phyloP scores from a whole-genome alignment of 2,329 filamentous ascomycete genomes.

The Aspergillus udagawae region DNA sequence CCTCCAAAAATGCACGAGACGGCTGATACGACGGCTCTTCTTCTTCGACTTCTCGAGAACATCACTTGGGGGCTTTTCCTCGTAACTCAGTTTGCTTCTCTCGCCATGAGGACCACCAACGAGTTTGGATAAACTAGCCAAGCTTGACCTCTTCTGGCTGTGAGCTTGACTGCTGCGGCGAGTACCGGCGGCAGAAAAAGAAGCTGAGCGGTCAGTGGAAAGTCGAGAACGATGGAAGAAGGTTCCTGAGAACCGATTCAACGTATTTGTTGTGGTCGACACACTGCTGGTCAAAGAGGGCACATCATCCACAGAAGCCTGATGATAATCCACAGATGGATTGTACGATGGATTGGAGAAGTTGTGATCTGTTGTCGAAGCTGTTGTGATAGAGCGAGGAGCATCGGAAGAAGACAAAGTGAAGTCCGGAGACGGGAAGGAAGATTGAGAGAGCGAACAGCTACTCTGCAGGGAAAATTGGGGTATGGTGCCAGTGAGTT shows the following conservation, averaged over 20 bases:
- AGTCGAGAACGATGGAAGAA: slow-evolving; percentile 39
- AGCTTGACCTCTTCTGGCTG: slow-evolving; percentile 43
- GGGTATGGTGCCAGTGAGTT: slow-evolving; percentile 37
- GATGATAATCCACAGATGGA: slow-evolving; percentile 35
- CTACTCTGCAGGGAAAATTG: slow-evolving; percentile 38
- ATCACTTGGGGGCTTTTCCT: slow-evolving; percentile 41
- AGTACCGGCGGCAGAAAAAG: slow-evolving; percentile 39
- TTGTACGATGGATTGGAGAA: slow-evolving; percentile 36
- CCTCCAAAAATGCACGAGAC: slow-evolving; percentile 49
- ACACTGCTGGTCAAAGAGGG: slow-evolving; percentile 48
- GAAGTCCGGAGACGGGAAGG: slow-evolving; percentile 44
- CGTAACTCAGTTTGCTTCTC: slow-evolving; percentile 42
- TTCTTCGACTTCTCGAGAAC: slow-evolving; percentile 39
- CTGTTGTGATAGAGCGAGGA: slow-evolving; percentile 39
- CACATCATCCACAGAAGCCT: slow-evolving; percentile 46
- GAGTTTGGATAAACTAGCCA: slow-evolving; percentile 47
- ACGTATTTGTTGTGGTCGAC: slow-evolving; percentile 43
- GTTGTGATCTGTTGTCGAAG: slow-evolving; percentile 40
- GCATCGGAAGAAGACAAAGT: slow-evolving; percentile 40
- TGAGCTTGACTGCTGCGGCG: slow-evolving; percentile 38
- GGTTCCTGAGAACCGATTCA: slow-evolving; percentile 42
- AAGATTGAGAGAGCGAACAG: slow-evolving; percentile 36
- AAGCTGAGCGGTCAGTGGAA: slow-evolving; percentile 43
- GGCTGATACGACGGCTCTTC: slow-evolving; percentile 44
- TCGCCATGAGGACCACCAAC: slow-evolving; percentile 43